Conservation (phyloP, 495 filamentous ascomycete species). For the Bacidia rubella region DNA sequence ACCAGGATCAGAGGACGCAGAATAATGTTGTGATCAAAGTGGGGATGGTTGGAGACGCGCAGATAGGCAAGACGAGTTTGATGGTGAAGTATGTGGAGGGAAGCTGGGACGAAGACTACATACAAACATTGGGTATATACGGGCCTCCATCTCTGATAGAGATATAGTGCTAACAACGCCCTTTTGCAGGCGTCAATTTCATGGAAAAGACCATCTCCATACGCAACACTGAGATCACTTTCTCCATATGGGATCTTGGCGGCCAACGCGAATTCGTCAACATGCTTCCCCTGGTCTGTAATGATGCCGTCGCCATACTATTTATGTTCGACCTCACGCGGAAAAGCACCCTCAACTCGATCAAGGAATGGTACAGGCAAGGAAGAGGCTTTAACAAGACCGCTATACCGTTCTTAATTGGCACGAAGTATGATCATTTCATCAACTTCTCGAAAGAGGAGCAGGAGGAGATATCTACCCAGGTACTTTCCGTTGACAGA, state of each 20-base stretch:
- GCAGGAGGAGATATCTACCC: slow-evolving; percentile 93
- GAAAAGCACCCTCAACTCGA: slow-evolving; percentile 95
- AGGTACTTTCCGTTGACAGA: slow-evolving; percentile 37
- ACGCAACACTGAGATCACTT: slow-evolving; percentile 98
- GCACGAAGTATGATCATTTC: slow-evolving; percentile 98
- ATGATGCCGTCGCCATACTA: slow-evolving; percentile 92
- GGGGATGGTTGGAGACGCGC: slow-evolving; percentile 97
- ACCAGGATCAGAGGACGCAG: slow-evolving; percentile 35
- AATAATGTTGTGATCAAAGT: slow-evolving; percentile 97
- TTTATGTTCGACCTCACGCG: slow-evolving; percentile 99
- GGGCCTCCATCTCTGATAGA: slow-evolving; percentile 1
- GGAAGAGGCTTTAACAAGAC: slow-evolving; percentile 98
- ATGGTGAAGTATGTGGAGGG: slow-evolving; percentile 99
- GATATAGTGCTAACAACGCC: not conserved
- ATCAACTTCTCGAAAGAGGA: slow-evolving; percentile 95
- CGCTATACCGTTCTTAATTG: slow-evolving; percentile 89
- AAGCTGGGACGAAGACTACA: slow-evolving; percentile 99
- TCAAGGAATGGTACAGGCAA: slow-evolving; percentile 99
- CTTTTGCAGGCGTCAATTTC: slow-evolving; percentile 70
- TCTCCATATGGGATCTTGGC: slow-evolving; percentile 97
- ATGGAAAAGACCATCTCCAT: slow-evolving; percentile 99
- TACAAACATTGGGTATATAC: slow-evolving; percentile 79
- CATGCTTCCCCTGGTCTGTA: slow-evolving; percentile 97
- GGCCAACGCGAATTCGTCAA: slow-evolving; percentile 98
- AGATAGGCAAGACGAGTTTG: slow-evolving; percentile 95